Percentiles rank a stretch among this genome's conserved stretches.
phyloP scores from a whole-genome alignment of 73 alveolate species.

The Paramecium caudatum region DNA sequence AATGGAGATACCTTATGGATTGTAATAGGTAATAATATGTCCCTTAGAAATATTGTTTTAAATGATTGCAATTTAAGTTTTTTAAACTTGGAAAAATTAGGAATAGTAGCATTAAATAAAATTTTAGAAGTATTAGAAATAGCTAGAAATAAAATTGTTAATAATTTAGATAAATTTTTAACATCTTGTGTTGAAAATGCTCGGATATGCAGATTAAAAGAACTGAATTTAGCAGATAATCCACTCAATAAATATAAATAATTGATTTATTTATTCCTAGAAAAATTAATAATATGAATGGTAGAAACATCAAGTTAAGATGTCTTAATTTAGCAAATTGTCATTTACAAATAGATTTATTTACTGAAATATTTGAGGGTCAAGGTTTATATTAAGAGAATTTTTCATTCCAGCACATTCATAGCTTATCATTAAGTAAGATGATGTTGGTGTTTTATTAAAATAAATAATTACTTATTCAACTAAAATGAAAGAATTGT shows the following conservation, averaged over 20 bases:
- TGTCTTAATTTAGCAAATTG: neutral
- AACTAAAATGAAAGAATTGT: conserved; percentile 27
- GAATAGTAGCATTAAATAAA: neutral
- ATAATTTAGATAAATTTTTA: conserved; percentile 24
- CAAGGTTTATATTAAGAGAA: neutral
- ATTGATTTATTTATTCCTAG: conserved; percentile 41
- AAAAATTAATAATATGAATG: conserved; percentile 20
- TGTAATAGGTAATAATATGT: conserved; percentile 9
- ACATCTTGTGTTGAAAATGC: conserved; percentile 5
- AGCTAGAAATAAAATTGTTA: neutral
- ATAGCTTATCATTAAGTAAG: conserved; percentile 7
- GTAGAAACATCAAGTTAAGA: conserved; percentile 10
- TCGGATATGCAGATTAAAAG: neutral
- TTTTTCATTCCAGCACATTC: conserved; percentile 4
- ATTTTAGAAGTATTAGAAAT: conserved; percentile 27
- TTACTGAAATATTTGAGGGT: neutral
- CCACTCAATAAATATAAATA: neutral
- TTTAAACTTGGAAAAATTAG: neutral
- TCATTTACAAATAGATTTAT: conserved; percentile 22
- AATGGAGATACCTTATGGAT: neutral
- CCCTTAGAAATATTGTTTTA: neutral
- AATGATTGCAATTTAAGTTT: conserved; percentile 51
- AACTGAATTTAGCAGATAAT: conserved; percentile 24
- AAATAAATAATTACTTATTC: neutral
- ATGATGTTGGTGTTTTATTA: conserved; percentile 11